Evolutionary conservation across 805 yeast genomes (phyloP), one percentile per base, ranked within the genome.

Genomic region (Naumovozyma castellii): DNA sequence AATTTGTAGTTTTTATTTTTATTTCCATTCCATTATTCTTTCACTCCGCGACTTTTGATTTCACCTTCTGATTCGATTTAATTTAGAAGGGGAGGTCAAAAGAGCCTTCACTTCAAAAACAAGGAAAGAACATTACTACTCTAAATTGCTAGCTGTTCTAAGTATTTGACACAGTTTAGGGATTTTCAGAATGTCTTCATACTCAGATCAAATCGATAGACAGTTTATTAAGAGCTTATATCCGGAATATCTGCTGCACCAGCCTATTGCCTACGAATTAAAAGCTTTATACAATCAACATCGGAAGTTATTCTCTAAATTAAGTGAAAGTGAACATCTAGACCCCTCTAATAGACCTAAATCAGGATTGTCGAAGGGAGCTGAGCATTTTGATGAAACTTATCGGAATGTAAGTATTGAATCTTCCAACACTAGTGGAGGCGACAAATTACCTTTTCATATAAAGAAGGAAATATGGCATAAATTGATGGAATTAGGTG

Each of bases 391-490:
- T 10, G 10, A 10, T 22, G 27, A 22, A 22, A 10, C 9, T 22
- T 22, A 22, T 22, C 27, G 27, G 6, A 22, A 22, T 22, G 10
- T 22, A 22, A 22, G 27, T 10, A 22, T 6, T 10, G 10, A 10
- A 6, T 22, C 27, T 22, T 22, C 27, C 6, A 22, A 22, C 27
- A 22, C 9, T 10, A 29, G 14, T 8, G 32, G 13, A 9, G 13
- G 5, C 15, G 32, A 12, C 5, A 29, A 12, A 12, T 29, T 29
- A 29, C 32, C 32, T 5, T 29, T 29, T 14, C 13, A 29, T n/a
- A n/a, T 29, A 9, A 29, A 29, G 37, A 59, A 54, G 32, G 61
- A 59, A 34, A 51, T 59, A 8, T 59, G 64, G 64, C 51, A 52
- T 15, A 55, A 48, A 37, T 39, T 59, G 34, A 54, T 53, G 52